Percentiles rank a stretch among this genome's conserved stretches.
Conservation (phyloP, 2,329 filamentous ascomycete genomes). For the Huntiella moniliformis region DNA sequence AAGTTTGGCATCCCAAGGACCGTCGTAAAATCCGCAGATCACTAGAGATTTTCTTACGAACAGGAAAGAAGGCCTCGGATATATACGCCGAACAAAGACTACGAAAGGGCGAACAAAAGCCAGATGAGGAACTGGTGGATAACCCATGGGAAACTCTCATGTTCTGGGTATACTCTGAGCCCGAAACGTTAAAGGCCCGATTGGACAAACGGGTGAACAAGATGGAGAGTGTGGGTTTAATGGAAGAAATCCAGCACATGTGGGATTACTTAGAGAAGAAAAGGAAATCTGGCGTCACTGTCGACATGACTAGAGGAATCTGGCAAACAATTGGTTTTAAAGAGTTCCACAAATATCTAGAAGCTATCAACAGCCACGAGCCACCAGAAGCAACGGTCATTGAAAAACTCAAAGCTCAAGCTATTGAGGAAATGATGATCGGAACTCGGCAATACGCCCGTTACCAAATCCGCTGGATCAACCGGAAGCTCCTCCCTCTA, state of each 20-base stretch:
- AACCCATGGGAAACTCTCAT: conserved; percentile 42
- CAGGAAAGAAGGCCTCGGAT: conserved; percentile 64
- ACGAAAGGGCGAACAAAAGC: conserved; percentile 1
- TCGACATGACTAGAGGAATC: conserved; percentile 67
- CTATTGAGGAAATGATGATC: conserved; percentile 58
- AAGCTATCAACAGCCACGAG: conserved; percentile 21
- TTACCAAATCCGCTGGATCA: conserved; percentile 73
- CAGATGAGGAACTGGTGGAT: neutral
- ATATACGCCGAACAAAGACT: conserved; percentile 59
- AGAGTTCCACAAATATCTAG: conserved; percentile 60
- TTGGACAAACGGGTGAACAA: conserved; percentile 63
- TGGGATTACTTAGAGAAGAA: conserved; percentile 20
- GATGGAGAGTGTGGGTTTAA: conserved; percentile 48
- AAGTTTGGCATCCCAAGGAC: conserved; percentile 87
- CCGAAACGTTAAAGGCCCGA: conserved; percentile 46
- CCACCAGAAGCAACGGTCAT: conserved; percentile 20
- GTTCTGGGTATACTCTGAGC: conserved; percentile 73
- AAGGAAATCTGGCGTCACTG: conserved; percentile 26
- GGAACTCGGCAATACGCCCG: conserved; percentile 79
- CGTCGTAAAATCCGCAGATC: conserved; percentile 75
- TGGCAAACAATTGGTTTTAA: conserved; percentile 97
- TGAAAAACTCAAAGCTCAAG: conserved; percentile 34
- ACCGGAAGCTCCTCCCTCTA: conserved; percentile 57
- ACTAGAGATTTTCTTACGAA: conserved; percentile 73
- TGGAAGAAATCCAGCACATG: conserved; percentile 30